A percentile compares a stretch with the other conserved stretches of the same genome.
Conservation (phyloP, 129 eudicot species). For the Saussurea involucrata region DNA sequence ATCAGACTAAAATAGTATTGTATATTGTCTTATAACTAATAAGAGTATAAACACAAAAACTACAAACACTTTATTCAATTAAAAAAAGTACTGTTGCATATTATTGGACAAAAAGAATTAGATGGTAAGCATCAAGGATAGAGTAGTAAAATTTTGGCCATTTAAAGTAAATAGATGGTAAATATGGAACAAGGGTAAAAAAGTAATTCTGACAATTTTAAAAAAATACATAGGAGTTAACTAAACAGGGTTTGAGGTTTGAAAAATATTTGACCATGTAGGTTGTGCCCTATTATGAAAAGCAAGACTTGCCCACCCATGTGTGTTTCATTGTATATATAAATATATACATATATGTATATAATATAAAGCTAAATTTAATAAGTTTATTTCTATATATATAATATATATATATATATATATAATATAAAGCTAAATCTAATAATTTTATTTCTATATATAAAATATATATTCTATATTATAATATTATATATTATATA, state of each 20-base stretch:
- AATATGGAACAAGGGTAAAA: background rate
- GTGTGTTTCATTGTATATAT: background rate
- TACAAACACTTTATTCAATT: background rate
- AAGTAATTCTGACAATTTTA: background rate
- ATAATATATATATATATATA: background rate
- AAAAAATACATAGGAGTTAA: background rate
- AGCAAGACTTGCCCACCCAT: constrained; percentile 7
- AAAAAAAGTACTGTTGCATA: background rate
- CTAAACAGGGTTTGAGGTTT: background rate
- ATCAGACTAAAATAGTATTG: background rate
- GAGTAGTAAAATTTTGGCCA: background rate
- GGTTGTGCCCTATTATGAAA: constrained; percentile 2
- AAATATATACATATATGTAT: background rate
- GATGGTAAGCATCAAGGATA: background rate
- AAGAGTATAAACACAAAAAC: background rate
- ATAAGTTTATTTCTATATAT: background rate
- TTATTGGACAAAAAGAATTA: background rate
- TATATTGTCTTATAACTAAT: background rate
- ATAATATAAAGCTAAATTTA: no score
- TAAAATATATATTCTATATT: background rate
- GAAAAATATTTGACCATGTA: constrained; percentile 1
- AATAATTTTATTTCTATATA: background rate
- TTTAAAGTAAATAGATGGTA: background rate
- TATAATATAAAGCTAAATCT: no score
- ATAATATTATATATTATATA: background rate